A percentile compares a stretch with the other conserved stretches of the same genome.
phyloP scores from a whole-genome alignment of 2,329 filamentous ascomycete genomes.

The Ophiosphaerella herpotricha region DNA sequence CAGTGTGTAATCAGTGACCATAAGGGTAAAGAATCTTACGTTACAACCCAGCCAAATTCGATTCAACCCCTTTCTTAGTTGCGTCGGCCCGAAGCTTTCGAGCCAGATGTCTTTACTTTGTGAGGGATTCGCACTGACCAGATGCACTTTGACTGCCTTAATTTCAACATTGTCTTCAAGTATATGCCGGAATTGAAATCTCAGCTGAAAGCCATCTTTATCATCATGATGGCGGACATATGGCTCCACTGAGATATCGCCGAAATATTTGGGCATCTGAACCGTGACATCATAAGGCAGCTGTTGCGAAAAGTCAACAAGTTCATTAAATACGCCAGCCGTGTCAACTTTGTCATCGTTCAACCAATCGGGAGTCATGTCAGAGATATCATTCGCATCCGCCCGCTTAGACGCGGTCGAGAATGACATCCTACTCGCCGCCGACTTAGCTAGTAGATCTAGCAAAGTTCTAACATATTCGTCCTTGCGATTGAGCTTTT shows the following conservation, averaged over 20 bases:
- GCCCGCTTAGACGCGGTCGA: conserved; percentile 23
- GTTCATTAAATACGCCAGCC: conserved; percentile 44
- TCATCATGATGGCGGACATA: conserved; percentile 71
- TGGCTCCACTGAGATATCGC: conserved; percentile 68
- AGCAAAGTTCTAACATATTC: conserved; percentile 79
- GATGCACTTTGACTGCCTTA: conserved; percentile 66
- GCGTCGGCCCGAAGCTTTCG: conserved; percentile 53
- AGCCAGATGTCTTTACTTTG: conserved; percentile 71
- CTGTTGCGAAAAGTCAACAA: conserved; percentile 55
- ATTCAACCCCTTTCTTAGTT: conserved; percentile 61
- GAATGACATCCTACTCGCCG: conserved; percentile 39
- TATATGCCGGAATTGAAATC: conserved; percentile 71
- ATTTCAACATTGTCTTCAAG: conserved; percentile 72
- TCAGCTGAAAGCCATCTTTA: conserved; percentile 75
- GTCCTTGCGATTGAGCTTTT: conserved; percentile 73
- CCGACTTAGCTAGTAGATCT: conserved; percentile 72
- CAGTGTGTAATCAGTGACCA: conserved; percentile 20
- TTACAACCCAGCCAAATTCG: conserved; percentile 57
- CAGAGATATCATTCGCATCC: conserved; percentile 8
- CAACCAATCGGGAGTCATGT: conserved; percentile 35
- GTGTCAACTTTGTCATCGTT: conserved; percentile 47
- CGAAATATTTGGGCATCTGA: conserved; percentile 75
- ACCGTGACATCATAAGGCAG: conserved; percentile 67
- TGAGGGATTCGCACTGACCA: conserved; percentile 61
- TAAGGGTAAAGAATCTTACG: conserved; percentile 21